Evolutionary conservation across 139 green algal species (phyloP).

Genomic region (Astrephomene gubernaculifera): DNA sequence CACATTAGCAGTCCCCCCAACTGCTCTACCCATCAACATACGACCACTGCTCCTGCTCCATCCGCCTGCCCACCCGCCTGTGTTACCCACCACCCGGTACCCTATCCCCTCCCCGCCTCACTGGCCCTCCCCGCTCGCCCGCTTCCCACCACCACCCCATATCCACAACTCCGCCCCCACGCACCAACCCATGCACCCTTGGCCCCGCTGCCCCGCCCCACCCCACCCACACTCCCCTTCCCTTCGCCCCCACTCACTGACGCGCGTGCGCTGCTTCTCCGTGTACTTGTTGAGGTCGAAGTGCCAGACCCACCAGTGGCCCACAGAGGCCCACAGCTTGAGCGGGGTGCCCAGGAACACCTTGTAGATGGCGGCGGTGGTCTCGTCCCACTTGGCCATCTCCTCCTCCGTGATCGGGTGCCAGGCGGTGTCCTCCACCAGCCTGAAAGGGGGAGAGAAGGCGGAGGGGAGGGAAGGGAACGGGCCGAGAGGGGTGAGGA

Average conservation of each 20-base stretch:
- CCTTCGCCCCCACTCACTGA: constrained; percentile 39
- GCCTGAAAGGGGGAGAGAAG: constrained; percentile 59
- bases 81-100: too few species aligned
- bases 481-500: too few species aligned
- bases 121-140: too few species aligned
- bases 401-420: constrained; percentile 83
- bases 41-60: too few species aligned
- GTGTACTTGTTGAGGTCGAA: constrained; percentile 92
- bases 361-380: constrained; percentile 66
- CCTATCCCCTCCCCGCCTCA: too few species aligned
- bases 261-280: constrained; percentile 82
- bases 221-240: not conserved
- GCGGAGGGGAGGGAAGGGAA: too few species aligned
- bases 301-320: constrained; percentile 94
- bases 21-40: too few species aligned
- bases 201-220: not conserved
- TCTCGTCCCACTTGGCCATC: constrained; percentile 59
- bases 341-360: constrained; percentile 90
- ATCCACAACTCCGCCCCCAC: too few species aligned
- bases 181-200: too few species aligned
- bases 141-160: too few species aligned
- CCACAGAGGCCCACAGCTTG: constrained; percentile 91
- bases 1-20: too few species aligned
- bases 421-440: constrained; percentile 96
- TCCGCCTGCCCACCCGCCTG: too few species aligned